These are phyloP conservation scores for Nannochloris sp. DNA, from an alignment of 139 green algal species.

Conservation along the genomic window DNA sequence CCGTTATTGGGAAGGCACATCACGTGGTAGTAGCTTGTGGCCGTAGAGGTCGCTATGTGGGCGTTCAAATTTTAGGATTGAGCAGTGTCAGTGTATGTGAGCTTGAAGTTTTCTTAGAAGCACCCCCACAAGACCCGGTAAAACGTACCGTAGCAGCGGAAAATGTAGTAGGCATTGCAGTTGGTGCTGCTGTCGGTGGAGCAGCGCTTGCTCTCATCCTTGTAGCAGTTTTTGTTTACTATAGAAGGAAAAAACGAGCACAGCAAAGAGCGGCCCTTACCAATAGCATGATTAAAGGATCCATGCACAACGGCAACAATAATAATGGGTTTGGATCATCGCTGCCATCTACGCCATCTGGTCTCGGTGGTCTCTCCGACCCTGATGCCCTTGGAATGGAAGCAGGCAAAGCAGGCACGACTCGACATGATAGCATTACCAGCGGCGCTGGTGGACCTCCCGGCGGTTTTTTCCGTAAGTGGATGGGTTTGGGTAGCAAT, in stretches of 20 bases:
- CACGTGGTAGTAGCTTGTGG: background rate
- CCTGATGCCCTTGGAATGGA: background rate
- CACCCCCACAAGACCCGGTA: background rate
- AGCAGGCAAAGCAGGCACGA: background rate
- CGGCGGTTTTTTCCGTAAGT: background rate
- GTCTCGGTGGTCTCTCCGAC: background rate
- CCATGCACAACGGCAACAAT: too few relatives aligned
- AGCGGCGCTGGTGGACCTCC: background rate
- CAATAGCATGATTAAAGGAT: too few relatives aligned
- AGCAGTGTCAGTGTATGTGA: background rate
- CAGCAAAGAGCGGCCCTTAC: background rate
- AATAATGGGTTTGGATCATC: too few relatives aligned
- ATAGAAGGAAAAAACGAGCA: background rate
- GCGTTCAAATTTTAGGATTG: background rate
- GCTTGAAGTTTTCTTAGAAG: constrained; percentile 1
- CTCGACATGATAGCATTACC: background rate
- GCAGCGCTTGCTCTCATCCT: background rate
- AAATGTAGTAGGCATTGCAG: constrained; percentile 6
- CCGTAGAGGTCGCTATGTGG: background rate
- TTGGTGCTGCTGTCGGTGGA: background rate
- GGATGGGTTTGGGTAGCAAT: background rate
- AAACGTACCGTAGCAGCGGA: background rate
- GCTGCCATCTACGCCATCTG: too few relatives aligned
- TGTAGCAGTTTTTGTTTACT: background rate
- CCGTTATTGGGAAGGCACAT: background rate